phyloP scores from a whole-genome alignment of 116 monocot genomes.

The Dioscorea cayenensis region DNA sequence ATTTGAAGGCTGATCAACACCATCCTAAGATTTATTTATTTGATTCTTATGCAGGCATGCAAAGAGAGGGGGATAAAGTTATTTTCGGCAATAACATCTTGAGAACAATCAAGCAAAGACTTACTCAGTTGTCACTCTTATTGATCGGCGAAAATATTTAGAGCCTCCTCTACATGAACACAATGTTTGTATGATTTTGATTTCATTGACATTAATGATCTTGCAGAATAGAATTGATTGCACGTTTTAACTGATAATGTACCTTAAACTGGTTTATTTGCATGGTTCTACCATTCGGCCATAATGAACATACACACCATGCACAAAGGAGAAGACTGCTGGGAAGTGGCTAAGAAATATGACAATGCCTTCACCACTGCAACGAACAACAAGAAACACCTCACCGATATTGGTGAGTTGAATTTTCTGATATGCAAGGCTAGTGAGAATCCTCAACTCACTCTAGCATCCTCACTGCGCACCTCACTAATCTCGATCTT shows the following conservation, averaged over 20 bases:
- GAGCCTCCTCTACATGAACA: slow-evolving; percentile 31
- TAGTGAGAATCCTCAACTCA: slow-evolving; percentile 73
- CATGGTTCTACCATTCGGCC: slow-evolving; percentile 89
- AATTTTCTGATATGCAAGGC: slow-evolving; percentile 92
- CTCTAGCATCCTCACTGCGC: slow-evolving; percentile 55
- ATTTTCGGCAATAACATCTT: slow-evolving; percentile 34
- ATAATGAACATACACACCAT: slow-evolving; percentile 60
- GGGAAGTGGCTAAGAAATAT: slow-evolving; percentile 66
- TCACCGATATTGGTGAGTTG: slow-evolving; percentile 71
- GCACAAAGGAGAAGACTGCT: slow-evolving; percentile 49
- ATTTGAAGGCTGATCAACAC: background rate
- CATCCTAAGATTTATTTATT: background rate
- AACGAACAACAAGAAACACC: slow-evolving; percentile 56
- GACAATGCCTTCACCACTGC: slow-evolving; percentile 42
- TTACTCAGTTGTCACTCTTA: slow-evolving; percentile 46
- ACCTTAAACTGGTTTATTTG: background rate
- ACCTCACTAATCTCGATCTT: slow-evolving; percentile 75
- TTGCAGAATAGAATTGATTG: background rate
- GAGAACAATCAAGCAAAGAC: slow-evolving; percentile 30
- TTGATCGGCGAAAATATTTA: slow-evolving; percentile 50
- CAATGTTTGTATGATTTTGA: slow-evolving; percentile 28
- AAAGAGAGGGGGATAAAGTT: slow-evolving; percentile 46
- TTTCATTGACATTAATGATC: background rate
- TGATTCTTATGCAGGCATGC: slow-evolving; percentile 41
- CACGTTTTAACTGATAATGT: too few species aligned